These are phyloP conservation scores for Fusarium sp. DNA, from an alignment of 2,329 filamentous ascomycete genomes.

Conservation along the genomic window DNA sequence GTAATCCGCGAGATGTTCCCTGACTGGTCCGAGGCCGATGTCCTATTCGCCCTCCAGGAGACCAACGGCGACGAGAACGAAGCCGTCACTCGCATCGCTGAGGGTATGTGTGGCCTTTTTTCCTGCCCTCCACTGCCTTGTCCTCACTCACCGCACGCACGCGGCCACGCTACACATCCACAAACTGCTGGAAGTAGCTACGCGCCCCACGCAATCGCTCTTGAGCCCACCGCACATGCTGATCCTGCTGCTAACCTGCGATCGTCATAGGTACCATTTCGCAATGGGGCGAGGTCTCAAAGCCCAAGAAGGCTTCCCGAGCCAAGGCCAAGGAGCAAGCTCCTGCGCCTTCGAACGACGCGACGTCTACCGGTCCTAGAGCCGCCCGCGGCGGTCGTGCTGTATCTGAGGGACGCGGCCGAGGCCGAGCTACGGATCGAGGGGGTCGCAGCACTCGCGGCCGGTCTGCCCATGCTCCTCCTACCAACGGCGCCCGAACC, in stretches of 20 bases:
- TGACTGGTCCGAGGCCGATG: slow-evolving; percentile 93
- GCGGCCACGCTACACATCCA: slow-evolving; percentile 28
- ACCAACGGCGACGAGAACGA: slow-evolving; percentile 78
- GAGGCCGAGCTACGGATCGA: slow-evolving; percentile 68
- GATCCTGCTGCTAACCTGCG: slow-evolving; percentile 43
- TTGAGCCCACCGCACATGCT: background rate
- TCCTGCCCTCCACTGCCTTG: slow-evolving; percentile 6
- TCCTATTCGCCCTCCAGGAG: slow-evolving; percentile 92
- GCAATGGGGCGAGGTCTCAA: slow-evolving; percentile 85
- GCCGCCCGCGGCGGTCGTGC: slow-evolving; percentile 67
- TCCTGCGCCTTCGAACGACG: slow-evolving; percentile 60
- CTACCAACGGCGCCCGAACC: slow-evolving; percentile 68
- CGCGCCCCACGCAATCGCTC: slow-evolving; percentile 5
- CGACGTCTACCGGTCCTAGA: slow-evolving; percentile 54
- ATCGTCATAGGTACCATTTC: slow-evolving; percentile 70
- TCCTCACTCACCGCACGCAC: slow-evolving; percentile 25
- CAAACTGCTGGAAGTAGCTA: slow-evolving; percentile 11
- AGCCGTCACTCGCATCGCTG: slow-evolving; percentile 79
- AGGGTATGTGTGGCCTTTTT: slow-evolving; percentile 63
- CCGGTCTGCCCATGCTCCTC: slow-evolving; percentile 62
- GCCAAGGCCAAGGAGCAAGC: slow-evolving; percentile 73
- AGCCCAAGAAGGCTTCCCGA: slow-evolving; percentile 78
- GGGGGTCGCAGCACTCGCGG: slow-evolving; percentile 69
- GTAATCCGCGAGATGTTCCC: slow-evolving; percentile 93
- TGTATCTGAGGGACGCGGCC: slow-evolving; percentile 68